phyloP scores from a whole-genome alignment of 2,329 filamentous ascomycete genomes.

The Macroventuria anomochaeta region DNA sequence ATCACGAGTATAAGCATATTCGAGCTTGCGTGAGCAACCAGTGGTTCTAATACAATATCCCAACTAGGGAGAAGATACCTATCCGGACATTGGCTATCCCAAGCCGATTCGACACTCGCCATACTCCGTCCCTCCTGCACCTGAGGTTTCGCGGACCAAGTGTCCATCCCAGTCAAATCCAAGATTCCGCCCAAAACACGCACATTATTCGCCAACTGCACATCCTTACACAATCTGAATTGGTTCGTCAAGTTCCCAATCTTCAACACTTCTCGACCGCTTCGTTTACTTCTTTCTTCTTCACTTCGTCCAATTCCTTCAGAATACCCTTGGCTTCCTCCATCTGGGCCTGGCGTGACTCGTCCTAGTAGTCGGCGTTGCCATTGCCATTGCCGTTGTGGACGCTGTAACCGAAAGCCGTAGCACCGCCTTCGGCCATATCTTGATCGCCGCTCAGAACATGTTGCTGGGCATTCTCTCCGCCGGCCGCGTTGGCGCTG shows the following conservation, averaged over 20 bases:
- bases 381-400: conserved; percentile 51
- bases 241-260: neutral
- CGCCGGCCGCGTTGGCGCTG: conserved; percentile 44
- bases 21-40: conserved; percentile 28
- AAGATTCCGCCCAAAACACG: neutral
- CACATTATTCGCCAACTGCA: neutral
- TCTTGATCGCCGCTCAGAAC: conserved; percentile 54
- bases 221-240: conserved; percentile 3
- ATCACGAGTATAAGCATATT: neutral
- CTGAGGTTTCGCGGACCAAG: conserved; percentile 1
- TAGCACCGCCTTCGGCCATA: conserved; percentile 50
- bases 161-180: neutral
- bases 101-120: conserved; percentile 1
- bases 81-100: conserved; percentile 2
- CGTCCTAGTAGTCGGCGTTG: conserved; percentile 46
- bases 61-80: conserved; percentile 19
- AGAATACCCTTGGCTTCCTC: neutral
- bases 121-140: conserved; percentile 5
- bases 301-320: neutral
- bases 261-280: neutral
- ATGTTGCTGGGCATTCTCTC: conserved; percentile 51
- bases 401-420: conserved; percentile 51
- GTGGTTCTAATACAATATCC: conserved; percentile 34
- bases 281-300: neutral
- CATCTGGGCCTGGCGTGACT: conserved; percentile 11